Percentiles rank a stretch among this genome's conserved stretches.
phyloP scores from a whole-genome alignment of 805 yeast genomes.

The Helenozyma rhizophorensis region DNA sequence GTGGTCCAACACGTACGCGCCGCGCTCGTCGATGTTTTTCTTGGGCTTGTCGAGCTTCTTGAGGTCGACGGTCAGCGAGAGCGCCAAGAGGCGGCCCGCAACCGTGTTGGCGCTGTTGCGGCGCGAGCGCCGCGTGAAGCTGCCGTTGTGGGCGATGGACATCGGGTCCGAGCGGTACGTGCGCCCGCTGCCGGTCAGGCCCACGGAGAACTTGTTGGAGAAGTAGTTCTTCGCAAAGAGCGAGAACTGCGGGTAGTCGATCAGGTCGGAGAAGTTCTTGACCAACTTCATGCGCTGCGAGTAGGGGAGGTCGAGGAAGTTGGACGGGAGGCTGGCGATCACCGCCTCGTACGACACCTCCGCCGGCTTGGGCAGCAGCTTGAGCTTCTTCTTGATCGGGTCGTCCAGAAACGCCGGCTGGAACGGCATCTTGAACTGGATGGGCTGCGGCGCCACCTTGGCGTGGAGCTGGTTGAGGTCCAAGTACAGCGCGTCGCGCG shows the following conservation, averaged over 20 bases:
- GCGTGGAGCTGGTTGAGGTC: constrained; percentile 41
- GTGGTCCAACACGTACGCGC: constrained; percentile 60
- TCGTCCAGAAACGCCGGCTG: constrained; percentile 8
- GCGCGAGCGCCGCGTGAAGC: constrained; percentile 28
- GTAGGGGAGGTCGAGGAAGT: constrained; percentile 55
- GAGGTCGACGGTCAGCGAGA: constrained; percentile 34
- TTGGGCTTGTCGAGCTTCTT: constrained; percentile 27
- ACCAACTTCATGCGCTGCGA: constrained; percentile 52
- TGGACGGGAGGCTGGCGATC: constrained; percentile 30
- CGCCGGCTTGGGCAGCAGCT: constrained; percentile 17
- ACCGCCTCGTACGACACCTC: constrained; percentile 36
- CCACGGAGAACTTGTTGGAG: constrained; percentile 19
- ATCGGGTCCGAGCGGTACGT: constrained; percentile 13
- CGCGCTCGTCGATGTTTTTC: constrained; percentile 55
- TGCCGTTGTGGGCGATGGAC: constrained; percentile 18
- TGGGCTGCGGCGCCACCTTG: constrained; percentile 41
- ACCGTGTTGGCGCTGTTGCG: constrained; percentile 33
- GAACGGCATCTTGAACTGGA: constrained; percentile 16
- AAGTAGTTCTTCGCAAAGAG: constrained; percentile 34
- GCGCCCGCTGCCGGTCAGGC: constrained; percentile 17
- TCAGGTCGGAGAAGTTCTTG: constrained; percentile 32
- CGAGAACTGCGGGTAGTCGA: constrained; percentile 42
- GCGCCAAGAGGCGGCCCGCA: constrained; percentile 37
- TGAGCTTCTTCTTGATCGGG: constrained; percentile 22
- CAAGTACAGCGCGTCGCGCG: constrained; percentile 34